Percentiles rank a stretch among this genome's conserved stretches.
phyloP scores from a whole-genome alignment of 1,284 basidiomycete genomes.

The Cryptococcus neoformans region DNA sequence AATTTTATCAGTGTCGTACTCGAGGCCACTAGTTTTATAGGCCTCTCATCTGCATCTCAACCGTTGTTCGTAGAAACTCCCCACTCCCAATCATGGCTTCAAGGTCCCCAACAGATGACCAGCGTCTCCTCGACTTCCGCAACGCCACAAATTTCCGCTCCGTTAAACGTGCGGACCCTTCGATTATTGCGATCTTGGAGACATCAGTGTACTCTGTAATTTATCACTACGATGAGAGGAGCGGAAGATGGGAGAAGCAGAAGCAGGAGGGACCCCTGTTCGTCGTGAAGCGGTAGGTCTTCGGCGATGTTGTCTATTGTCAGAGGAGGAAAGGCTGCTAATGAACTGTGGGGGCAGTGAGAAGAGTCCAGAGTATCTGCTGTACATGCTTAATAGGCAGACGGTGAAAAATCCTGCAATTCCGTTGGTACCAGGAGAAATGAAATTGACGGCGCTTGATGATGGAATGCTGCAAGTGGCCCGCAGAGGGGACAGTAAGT shows the following conservation, averaged over 20 bases:
- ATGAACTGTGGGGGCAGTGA: slow-evolving; percentile 5
- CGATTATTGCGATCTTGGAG: slow-evolving; percentile 36
- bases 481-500: slow-evolving; percentile 41
- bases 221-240: slow-evolving; percentile 35
- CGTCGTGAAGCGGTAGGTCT: slow-evolving; percentile 36
- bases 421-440: slow-evolving; percentile 39
- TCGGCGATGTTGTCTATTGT: neutral
- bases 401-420: slow-evolving; percentile 39
- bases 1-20: neutral
- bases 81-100: neutral
- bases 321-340: neutral
- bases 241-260: slow-evolving; percentile 41
- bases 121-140: slow-evolving; percentile 13
- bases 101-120: slow-evolving; percentile 5
- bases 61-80: neutral
- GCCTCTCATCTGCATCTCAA: neutral
- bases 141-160: slow-evolving; percentile 35
- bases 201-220: slow-evolving; percentile 37
- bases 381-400: slow-evolving; percentile 44
- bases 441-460: slow-evolving; percentile 37
- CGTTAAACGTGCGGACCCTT: slow-evolving; percentile 36
- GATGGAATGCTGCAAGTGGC: slow-evolving; percentile 39
- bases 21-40: neutral
- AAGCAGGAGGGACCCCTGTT: slow-evolving; percentile 46
- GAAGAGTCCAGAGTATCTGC: slow-evolving; percentile 37